phyloP scores from a whole-genome alignment of 768 basidiomycete species.

The Trametes cubensis region DNA sequence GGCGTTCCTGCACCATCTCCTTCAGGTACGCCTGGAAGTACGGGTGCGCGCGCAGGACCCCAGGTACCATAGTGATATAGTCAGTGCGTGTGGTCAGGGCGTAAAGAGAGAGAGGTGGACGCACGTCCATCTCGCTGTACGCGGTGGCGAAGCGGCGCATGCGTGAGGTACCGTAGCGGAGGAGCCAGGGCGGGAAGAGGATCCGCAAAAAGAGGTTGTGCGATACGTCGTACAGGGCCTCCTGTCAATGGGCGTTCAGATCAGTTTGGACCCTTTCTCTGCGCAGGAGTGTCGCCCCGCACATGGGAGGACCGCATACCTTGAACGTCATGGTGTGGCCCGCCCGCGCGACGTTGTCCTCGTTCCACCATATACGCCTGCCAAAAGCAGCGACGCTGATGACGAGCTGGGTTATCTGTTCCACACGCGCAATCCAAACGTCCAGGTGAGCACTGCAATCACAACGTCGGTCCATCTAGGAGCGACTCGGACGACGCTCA shows the following conservation, averaged over 20 bases:
- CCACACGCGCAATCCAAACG: too few relatives aligned
- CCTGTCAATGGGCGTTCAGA: slow-evolving; percentile 12
- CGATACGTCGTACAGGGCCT: slow-evolving; percentile 31
- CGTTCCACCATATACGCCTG: slow-evolving; percentile 40
- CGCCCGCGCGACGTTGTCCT: slow-evolving; percentile 16
- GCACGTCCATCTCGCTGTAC: slow-evolving; percentile 34
- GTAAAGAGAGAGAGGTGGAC: too few relatives aligned
- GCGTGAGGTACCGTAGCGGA: slow-evolving; percentile 23
- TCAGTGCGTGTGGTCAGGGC: too few relatives aligned
- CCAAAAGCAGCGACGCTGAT: slow-evolving; percentile 63
- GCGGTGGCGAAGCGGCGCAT: slow-evolving; percentile 28
- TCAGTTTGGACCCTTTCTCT: neutral
- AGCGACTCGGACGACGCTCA: slow-evolving; percentile 37
- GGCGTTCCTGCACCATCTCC: slow-evolving; percentile 54
- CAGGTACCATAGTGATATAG: too few relatives aligned
- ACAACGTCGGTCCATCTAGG: too few relatives aligned
- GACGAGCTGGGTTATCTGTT: slow-evolving; percentile 58
- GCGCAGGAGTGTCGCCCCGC: neutral
- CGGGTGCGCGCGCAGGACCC: too few relatives aligned
- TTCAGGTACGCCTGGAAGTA: slow-evolving; percentile 45
- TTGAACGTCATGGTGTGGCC: slow-evolving; percentile 29
- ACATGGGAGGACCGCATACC: slow-evolving; percentile 5
- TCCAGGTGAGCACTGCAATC: neutral
- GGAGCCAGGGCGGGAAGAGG: slow-evolving; percentile 30
- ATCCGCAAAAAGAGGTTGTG: slow-evolving; percentile 27